phyloP scores from a whole-genome alignment of 495 filamentous ascomycete species.

The Aspergillus olivimuriae region DNA sequence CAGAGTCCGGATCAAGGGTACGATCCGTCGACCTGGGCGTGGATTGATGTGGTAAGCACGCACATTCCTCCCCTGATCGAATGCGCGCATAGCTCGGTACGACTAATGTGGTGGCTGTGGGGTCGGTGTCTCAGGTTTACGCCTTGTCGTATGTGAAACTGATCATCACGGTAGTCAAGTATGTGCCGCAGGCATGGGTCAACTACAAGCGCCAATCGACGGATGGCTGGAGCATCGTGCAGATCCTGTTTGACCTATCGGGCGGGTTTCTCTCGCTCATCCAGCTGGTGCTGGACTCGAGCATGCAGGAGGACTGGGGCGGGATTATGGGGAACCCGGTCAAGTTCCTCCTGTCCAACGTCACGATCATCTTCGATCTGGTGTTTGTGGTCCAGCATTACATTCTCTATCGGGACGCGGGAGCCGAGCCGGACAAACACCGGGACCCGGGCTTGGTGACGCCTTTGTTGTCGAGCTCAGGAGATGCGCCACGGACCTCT shows the following conservation, averaged over 20 bases:
- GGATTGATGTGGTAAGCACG: slow-evolving; percentile 71
- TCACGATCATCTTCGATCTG: slow-evolving; percentile 78
- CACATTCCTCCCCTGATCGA: not conserved
- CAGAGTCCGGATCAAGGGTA: slow-evolving; percentile 46
- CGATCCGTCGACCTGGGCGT: slow-evolving; percentile 54
- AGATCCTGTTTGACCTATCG: slow-evolving; percentile 77
- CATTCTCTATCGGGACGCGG: slow-evolving; percentile 53
- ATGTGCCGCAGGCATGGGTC: slow-evolving; percentile 75
- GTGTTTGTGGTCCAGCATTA: slow-evolving; percentile 89
- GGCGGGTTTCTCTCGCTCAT: slow-evolving; percentile 78
- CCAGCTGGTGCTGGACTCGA: slow-evolving; percentile 80
- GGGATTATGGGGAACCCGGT: slow-evolving; percentile 87
- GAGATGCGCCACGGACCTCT: slow-evolving; percentile 5
- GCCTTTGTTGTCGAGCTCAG: slow-evolving; percentile 23
- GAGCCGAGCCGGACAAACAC: slow-evolving; percentile 4
- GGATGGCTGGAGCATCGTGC: slow-evolving; percentile 76
- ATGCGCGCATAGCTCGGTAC: too few species aligned
- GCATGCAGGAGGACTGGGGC: slow-evolving; percentile 78
- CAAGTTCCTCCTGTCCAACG: slow-evolving; percentile 78
- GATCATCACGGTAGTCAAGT: slow-evolving; percentile 83
- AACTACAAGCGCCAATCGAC: slow-evolving; percentile 83
- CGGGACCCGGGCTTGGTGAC: slow-evolving; percentile 15
- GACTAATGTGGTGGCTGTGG: too few species aligned
- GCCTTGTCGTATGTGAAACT: slow-evolving; percentile 80
- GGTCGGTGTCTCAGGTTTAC: slow-evolving; percentile 54